Base-by-base conservation (phyloP, 139 green algal genomes). In the Chlorella sp. region DNA sequence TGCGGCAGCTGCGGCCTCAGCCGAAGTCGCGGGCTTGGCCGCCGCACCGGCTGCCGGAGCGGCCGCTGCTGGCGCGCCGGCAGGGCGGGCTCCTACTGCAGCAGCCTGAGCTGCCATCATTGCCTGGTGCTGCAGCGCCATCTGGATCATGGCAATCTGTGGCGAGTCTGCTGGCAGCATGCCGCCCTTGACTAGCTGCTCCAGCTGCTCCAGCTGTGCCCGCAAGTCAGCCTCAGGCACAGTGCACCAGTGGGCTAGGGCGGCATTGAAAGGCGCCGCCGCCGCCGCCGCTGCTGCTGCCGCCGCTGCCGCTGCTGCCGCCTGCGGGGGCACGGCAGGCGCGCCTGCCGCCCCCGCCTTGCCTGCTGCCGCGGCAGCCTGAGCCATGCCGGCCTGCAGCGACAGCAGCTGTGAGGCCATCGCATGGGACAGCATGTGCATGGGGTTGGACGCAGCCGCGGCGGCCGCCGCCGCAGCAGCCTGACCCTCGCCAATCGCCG, bases 401-500 rank as follows among this genome's bases (percentile, higher is more conserved):
- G 51, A 69, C 44, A 90, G 70, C 32, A 90, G 74, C 68, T 88
- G 82, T 3, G 87, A 86, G 44, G 82, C 82, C 87, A 90, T 90
- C 38, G 82, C 67, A 36, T 88, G 82, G 15, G 55, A 80, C 55
- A 90, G 64, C 74, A 86, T 80, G 47, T 75, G 68, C 87, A 90
- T 90, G 38, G 82, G 82, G 47, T 88, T 88, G 30, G 62, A 64
- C 15, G 73, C 57, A 13, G 62, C 69, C 15, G 72, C 73, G 25
- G 57, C 64, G 4, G 80, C 60, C 4, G 82, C 57, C 0, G 69
- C 74, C 18, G 64, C 87, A 11, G 81, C 64, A 0, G 64, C 55
- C 62, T 68, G 74, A 5, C 38, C 51, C 69, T 86, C 64, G 25
- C 47, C 64, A 0, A 51, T 67, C 44, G 84, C 84, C 17, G 79